Base-by-base conservation (phyloP, 2,329 filamentous ascomycete genomes). In the Venturia aucupariae region DNA sequence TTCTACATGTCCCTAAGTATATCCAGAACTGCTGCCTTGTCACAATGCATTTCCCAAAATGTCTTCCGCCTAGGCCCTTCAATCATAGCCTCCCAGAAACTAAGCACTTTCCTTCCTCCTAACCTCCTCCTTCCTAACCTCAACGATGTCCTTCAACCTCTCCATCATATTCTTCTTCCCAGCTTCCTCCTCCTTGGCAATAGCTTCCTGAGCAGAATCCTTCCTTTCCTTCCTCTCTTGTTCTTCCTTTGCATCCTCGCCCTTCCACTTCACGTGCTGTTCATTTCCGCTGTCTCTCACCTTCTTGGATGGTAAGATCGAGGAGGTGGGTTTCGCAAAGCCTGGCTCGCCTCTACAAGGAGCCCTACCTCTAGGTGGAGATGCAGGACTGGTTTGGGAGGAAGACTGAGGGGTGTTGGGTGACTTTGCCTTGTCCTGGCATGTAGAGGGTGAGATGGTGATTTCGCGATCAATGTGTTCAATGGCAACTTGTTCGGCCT, bases 101-200 rank as follows among this genome's bases (percentile, higher is more conserved):
- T 17, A 51, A 30, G 22, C 51, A 57, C 27, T 57, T 19, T n/a
- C 51, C 30, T 57, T 57, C 51, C 51, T 32, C 30, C 51, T 35
- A 4, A 57, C 51, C 27, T 57, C 51, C 27, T 57, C 51, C 51
- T 35, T 32, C 27, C 51, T 57, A 35, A 57, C 51, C 27, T 57
- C 51, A 19, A 57, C 51, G 35, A 57, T 57, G 35, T 57, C 51
- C 51, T 57, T 57, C 30, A 57, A 57, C 30, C 30, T 57, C 27
- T 57, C 51, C 51, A 57, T 57, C 51, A 57, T 57, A 22, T 57
- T 57, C 51, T 19, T 57, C 51, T 57, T 57, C 7, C 51, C 51
- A 10, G 35, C 30, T 4, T 57, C 51, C 13, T 35, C 51, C 15
- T 57, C 46, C 22, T 51, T 51, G 22, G 46, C 46, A 27, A 51